Base-by-base conservation (phyloP, 306 rosid genomes). In the Trifolium dubium region DNA sequence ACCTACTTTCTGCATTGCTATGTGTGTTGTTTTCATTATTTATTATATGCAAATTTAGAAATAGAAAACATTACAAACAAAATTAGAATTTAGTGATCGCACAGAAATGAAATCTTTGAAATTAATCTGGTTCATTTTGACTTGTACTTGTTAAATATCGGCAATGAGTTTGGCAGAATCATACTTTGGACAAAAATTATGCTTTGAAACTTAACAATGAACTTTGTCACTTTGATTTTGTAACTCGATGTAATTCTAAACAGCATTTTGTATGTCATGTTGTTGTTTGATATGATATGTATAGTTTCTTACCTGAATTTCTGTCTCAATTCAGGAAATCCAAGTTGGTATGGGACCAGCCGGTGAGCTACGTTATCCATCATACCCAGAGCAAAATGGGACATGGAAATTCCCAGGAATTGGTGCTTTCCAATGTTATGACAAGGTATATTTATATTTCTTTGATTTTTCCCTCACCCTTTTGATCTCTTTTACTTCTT, bases 311-410 rank as follows among this genome's bases (percentile, higher is more conserved):
- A 30, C 70, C 34, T 72, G 64, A 81, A 31, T 8, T 67, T 41
- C 40, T 40, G 1, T 46, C 5, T n/a, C 28, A 65, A 49, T 34
- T 55, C 85, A 95, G 99, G 99, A 95, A 92, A 92, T 95, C 46
- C 99, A 95, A 92, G 98, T 88, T 63, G 99, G 99, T 11, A 95
- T 95, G 99, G 99, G 99, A 60, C 99, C 99, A n/a, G 97, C 98
- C 0, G 99, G 99, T 49, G 99, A 95, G 80, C 85, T 95, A 18
- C 96, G 99, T 29, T 95, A 95, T 47, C 99, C 99, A 43, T 92
- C 99, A 4, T 95, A 95, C 81, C 99, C 99, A 3, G 98, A 95
- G 83, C 87, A 85, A 79, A 69, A 92, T 63, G 99, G 97, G n/a
- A 88, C 85, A 37, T 95, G 99, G 99, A 77, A 44, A 14, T 95